Conservation (phyloP, 2,329 filamentous ascomycete species). For the Neofusicoccum sp. region DNA sequence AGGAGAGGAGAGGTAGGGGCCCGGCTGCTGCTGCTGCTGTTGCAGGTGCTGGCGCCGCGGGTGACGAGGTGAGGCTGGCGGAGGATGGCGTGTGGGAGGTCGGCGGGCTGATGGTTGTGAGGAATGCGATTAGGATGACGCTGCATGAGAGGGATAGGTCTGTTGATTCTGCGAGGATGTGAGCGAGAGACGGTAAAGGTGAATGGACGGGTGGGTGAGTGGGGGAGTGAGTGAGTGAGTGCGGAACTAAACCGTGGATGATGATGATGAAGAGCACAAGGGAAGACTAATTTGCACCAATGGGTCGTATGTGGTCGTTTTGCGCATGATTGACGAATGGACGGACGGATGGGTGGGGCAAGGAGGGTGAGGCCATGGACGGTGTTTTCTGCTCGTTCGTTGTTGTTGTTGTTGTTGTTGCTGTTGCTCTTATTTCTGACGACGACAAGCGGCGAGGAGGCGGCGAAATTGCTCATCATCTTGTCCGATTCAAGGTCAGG, state of each 20-base stretch:
- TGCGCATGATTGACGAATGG: too few relatives aligned
- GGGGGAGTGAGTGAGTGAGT: not conserved
- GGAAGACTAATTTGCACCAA: not conserved
- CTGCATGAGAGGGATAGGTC: slow-evolving; percentile 14
- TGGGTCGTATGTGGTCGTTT: too few relatives aligned
- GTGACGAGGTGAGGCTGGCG: not conserved
- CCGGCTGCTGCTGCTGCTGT: too few relatives aligned
- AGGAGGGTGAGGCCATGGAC: too few relatives aligned
- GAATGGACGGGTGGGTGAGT: not conserved
- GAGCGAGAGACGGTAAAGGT: not conserved
- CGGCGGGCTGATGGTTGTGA: slow-evolving; percentile 1
- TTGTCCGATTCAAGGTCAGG: too few relatives aligned
- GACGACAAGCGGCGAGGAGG: too few relatives aligned
- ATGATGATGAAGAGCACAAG: not conserved
- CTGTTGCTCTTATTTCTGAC: too few relatives aligned
- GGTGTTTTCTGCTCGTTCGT: too few relatives aligned
- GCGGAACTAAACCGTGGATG: too few relatives aligned
- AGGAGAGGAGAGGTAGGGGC: not conserved
- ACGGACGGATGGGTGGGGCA: too few relatives aligned
- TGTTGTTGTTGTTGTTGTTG: too few relatives aligned
- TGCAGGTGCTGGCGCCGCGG: not conserved
- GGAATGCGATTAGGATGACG: slow-evolving; percentile 6
- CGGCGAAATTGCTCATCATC: too few relatives aligned
- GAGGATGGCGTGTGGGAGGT: slow-evolving; percentile 8
- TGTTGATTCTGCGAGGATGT: slow-evolving; percentile 15